phyloP scores from a whole-genome alignment of 2,329 filamentous ascomycete species.

The Pestalotiopsis sp. region DNA sequence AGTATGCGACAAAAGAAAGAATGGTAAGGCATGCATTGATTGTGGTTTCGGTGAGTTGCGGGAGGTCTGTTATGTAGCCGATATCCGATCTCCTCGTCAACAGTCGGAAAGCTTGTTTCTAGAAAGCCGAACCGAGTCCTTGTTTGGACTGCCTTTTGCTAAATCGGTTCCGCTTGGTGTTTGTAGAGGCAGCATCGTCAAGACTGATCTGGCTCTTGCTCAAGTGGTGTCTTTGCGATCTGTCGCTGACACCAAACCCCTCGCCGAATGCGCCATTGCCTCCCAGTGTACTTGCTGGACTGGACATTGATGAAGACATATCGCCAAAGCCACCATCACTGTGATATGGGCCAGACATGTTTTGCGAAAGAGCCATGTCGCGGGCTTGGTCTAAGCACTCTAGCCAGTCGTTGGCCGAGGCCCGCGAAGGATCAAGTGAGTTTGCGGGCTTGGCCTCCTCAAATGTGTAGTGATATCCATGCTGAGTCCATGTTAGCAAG shows the following conservation, averaged over 20 bases:
- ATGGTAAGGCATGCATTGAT: neutral
- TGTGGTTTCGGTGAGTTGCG: neutral
- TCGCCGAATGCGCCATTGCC: slow-evolving; percentile 57
- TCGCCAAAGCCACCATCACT: slow-evolving; percentile 69
- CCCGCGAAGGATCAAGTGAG: slow-evolving; percentile 56
- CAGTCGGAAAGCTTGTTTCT: slow-evolving; percentile 19
- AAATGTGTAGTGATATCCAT: slow-evolving; percentile 86
- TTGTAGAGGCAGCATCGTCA: slow-evolving; percentile 46
- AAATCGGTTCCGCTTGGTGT: slow-evolving; percentile 67
- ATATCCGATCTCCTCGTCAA: neutral
- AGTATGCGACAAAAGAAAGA: slow-evolving; percentile 12
- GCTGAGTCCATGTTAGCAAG: slow-evolving; percentile 8
- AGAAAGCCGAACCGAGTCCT: slow-evolving; percentile 89
- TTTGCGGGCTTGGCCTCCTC: slow-evolving; percentile 81
- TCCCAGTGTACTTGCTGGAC: slow-evolving; percentile 73
- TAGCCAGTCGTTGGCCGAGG: slow-evolving; percentile 87
- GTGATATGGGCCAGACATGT: slow-evolving; percentile 65
- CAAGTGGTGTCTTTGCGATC: slow-evolving; percentile 57
- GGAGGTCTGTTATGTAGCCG: neutral
- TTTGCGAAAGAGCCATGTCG: slow-evolving; percentile 79
- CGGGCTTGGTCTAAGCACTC: slow-evolving; percentile 84
- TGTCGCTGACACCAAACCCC: slow-evolving; percentile 49
- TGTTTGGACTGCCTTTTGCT: slow-evolving; percentile 94
- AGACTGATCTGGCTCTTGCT: slow-evolving; percentile 60
- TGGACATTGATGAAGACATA: slow-evolving; percentile 72